Base-by-base conservation (phyloP, 2,329 filamentous ascomycete species). In the Penicillium sumatraense region DNA sequence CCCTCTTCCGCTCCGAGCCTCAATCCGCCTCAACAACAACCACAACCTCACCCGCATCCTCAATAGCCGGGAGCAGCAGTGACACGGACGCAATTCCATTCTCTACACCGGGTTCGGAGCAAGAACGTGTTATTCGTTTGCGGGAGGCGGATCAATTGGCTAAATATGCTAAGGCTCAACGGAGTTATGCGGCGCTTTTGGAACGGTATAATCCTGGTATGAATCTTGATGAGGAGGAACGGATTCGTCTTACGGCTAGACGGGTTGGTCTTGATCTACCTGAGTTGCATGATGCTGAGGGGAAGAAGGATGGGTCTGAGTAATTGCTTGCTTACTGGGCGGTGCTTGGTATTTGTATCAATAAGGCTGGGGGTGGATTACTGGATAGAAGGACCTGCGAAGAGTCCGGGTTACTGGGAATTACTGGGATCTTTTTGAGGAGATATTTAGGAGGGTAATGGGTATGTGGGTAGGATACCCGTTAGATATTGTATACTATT, bases 181-280 rank as follows among this genome's bases (percentile, higher is more conserved):
- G 93, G 49, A 85, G 85, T 71, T 97, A 98, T 73, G 83, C 86
- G 23, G 88, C 86, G 14, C 78, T 98, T 40, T 74, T 98, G 33
- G 93, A 97, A 76, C 83, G 93, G 65, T 98, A 99, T 77, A 98
- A 98, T 74, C 92, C 92, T 0, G 92, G 93, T 16, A 91, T 96
- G 86, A 85, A 86, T 63, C 90, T 96, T 88, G 86, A 89, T 71
- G 87, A 96, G 75, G 82, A 87, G 70, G 93, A 98, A 79, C 83
- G 90, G 57, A 87, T 97, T 38, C 80, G 91, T 54, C 78, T 97
- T 78, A 89, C 90, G 51, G 95, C 95, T 8, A 81, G 91, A 75
- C 85, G 90, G 70, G 92, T 98, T 36, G 95, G 93, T 16, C 91
- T 97, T 89, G 84, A 97, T 75, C 72, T 98, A 75, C 93, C 93